Evolutionary conservation across 208 protist genomes (phyloP), one percentile per base, ranked within the genome.

Genomic region (Acanthamoeba culbertsoni): DNA sequence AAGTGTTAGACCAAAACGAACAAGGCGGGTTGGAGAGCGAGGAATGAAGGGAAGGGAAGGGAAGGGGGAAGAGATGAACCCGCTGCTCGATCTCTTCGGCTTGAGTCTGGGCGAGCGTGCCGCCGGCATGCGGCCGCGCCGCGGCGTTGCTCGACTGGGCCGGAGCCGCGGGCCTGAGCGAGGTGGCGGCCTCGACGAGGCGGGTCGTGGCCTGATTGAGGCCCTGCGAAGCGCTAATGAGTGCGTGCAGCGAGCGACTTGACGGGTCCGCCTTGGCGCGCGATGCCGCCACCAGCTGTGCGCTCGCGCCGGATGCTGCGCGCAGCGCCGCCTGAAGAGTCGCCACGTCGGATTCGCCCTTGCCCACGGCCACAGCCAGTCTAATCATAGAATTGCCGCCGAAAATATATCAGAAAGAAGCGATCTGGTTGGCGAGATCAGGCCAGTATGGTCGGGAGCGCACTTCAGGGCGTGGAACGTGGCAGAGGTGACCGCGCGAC

Each of bases 61-160:
- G n/a, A n/a, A n/a, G n/a, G n/a, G n/a, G n/a, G n/a, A n/a, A n/a
- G 10, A 8, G 4, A 42, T 35, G 31, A 16, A 75, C 63, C 33
- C 63, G 63, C 31, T 75, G 63, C 31, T 86, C 77, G 6, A 86
- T 86, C 77, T 86, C 43, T n/a, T 53, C 77, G n/a, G 77, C 77
- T 43, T 86, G 77, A 43, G 77, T 57, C 51, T 57, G 77, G 8
- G 77, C 40, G 46, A 86, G 23, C 8, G 43, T 59, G 40, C n/a
- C n/a, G n/a, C n/a, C n/a, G n/a, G n/a, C n/a, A n/a, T n/a, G n/a
- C n/a, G n/a, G 51, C 23, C 40, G 23, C 26, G 10, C n/a, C 14
- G 12, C 5, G 28, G 28, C 55, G 40, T 3, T 86, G 77, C 46
- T n/a, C 5, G 77, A 59, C 28, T 59, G 43, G 35, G 31, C 40